Evolutionary conservation across 169 alveolate species (phyloP).

Genomic region (Plasmodium reichenowi): DNA sequence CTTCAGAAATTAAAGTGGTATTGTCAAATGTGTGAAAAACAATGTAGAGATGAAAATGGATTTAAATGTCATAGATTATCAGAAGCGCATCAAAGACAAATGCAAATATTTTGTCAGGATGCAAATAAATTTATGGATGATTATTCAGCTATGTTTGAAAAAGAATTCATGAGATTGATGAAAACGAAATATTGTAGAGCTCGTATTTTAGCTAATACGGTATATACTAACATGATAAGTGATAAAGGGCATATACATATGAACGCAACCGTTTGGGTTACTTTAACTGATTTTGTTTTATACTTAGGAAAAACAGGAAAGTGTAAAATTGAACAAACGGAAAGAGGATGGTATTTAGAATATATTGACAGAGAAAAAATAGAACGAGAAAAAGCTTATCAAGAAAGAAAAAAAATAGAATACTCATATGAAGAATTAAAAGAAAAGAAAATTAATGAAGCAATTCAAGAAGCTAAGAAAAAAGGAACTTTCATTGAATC

Average conservation of each 20-base stretch:
- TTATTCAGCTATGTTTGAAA: conserved; percentile 92
- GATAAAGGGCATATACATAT: conserved; percentile 95
- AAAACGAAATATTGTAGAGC: conserved; percentile 87
- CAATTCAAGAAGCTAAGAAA: conserved; percentile 71
- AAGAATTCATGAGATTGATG: conserved; percentile 92
- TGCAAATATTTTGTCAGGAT: conserved; percentile 93
- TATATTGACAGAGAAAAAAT: conserved; percentile 91
- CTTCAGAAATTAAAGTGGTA: conserved; percentile 95
- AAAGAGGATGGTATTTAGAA: conserved; percentile 94
- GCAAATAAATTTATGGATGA: conserved; percentile 94
- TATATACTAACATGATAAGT: conserved; percentile 91
- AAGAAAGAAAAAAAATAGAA: conserved; percentile 68
- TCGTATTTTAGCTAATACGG: conserved; percentile 91
- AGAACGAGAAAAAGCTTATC: conserved; percentile 77
- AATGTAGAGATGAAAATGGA: conserved; percentile 96
- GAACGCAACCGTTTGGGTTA: conserved; percentile 97
- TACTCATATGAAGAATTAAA: conserved; percentile 66
- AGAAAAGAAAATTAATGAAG: conserved; percentile 71
- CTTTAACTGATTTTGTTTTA: conserved; percentile 90
- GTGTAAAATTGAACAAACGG: conserved; percentile 93
- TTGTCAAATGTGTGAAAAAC: conserved; percentile 97
- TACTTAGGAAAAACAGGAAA: conserved; percentile 93
- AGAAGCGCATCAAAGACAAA: conserved; percentile 94
- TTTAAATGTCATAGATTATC: conserved; percentile 95
- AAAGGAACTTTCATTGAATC: conserved; percentile 65